A percentile compares a stretch with the other conserved stretches of the same genome.
Conservation (phyloP, 805 yeast genomes). For the Hagleromyces aurorensis region DNA sequence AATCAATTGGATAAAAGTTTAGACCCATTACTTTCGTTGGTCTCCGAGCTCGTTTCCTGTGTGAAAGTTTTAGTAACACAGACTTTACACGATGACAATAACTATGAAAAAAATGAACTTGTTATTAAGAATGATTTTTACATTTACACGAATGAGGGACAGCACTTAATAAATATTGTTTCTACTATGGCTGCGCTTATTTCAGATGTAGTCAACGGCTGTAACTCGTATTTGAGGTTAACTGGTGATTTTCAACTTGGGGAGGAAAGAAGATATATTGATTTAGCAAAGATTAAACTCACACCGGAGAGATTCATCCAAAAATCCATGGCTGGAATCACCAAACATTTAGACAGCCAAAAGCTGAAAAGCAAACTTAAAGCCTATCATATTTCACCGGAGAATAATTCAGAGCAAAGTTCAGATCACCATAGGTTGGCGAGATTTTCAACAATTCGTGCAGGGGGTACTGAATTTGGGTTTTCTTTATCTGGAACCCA, state of each 20-base stretch:
- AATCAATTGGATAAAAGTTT: conserved; percentile 36
- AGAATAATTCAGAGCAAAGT: no score
- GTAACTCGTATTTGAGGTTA: conserved; percentile 42
- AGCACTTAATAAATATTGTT: conserved; percentile 49
- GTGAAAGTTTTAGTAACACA: conserved; percentile 55
- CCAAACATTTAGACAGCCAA: conserved; percentile 34
- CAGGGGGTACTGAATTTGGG: conserved; percentile 20
- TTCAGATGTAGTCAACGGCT: conserved; percentile 40
- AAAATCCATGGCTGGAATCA: conserved; percentile 53
- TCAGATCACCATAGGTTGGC: conserved; percentile 13
- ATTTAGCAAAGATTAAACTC: conserved; percentile 49
- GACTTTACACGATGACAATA: conserved; percentile 37
- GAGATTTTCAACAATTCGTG: conserved; percentile 32
- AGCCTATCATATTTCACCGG: no score
- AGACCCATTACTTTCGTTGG: conserved; percentile 50
- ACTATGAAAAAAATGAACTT: conserved; percentile 14
- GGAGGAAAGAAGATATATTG: conserved; percentile 55
- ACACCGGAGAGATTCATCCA: conserved; percentile 54
- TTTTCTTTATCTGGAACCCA: conserved; percentile 26
- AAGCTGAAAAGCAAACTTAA: no score
- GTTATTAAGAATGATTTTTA: conserved; percentile 33
- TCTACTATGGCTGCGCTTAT: conserved; percentile 53
- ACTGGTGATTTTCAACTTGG: conserved; percentile 64
- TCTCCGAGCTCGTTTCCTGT: conserved; percentile 56
- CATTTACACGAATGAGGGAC: conserved; percentile 60